A percentile compares a stretch with the other conserved stretches of the same genome.
Evolutionary conservation across 2,329 filamentous ascomycete genomes (phyloP).

Genomic region (Penicillium sp.): DNA sequence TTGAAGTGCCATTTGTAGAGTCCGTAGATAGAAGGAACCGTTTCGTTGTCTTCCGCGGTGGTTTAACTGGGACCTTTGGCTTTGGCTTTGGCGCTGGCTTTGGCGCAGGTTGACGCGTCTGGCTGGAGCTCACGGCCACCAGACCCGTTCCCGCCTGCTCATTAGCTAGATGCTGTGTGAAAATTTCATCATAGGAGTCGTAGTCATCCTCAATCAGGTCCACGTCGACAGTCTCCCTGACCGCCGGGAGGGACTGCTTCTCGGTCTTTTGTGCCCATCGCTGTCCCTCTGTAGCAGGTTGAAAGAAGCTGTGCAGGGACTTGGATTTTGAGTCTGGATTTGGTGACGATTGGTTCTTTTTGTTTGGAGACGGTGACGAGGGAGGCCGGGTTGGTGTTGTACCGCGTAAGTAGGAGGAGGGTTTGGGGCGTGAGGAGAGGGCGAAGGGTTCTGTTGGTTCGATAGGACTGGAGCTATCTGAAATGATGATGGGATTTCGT

Average conservation of each 20-base stretch:
- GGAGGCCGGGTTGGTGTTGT: slow-evolving; percentile 16
- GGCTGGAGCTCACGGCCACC: slow-evolving; percentile 1
- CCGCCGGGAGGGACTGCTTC: slow-evolving; percentile 11
- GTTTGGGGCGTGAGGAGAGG: slow-evolving; percentile 17
- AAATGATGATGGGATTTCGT: neutral
- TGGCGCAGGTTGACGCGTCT: slow-evolving; percentile 15
- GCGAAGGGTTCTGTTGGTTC: slow-evolving; percentile 7
- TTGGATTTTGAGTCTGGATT: slow-evolving; percentile 23
- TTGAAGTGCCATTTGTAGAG: neutral
- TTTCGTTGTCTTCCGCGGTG: slow-evolving; percentile 19
- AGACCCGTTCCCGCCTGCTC: slow-evolving; percentile 13
- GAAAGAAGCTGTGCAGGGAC: slow-evolving; percentile 45
- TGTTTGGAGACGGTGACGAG: slow-evolving; percentile 34
- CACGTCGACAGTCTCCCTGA: slow-evolving; percentile 28
- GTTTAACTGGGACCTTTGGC: neutral
- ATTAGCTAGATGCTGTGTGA: slow-evolving; percentile 32
- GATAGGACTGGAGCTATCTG: slow-evolving; percentile 5
- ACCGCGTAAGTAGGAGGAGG: slow-evolving; percentile 8
- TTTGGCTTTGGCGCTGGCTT: slow-evolving; percentile 7
- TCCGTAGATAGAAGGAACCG: slow-evolving; percentile 28
- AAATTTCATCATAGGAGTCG: slow-evolving; percentile 39
- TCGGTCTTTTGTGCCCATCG: slow-evolving; percentile 37
- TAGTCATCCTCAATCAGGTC: slow-evolving; percentile 44
- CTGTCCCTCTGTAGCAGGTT: slow-evolving; percentile 39
- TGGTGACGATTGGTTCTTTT: slow-evolving; percentile 15